phyloP scores from a whole-genome alignment of 2,329 filamentous ascomycete species.

The Bipolaris victoriae region DNA sequence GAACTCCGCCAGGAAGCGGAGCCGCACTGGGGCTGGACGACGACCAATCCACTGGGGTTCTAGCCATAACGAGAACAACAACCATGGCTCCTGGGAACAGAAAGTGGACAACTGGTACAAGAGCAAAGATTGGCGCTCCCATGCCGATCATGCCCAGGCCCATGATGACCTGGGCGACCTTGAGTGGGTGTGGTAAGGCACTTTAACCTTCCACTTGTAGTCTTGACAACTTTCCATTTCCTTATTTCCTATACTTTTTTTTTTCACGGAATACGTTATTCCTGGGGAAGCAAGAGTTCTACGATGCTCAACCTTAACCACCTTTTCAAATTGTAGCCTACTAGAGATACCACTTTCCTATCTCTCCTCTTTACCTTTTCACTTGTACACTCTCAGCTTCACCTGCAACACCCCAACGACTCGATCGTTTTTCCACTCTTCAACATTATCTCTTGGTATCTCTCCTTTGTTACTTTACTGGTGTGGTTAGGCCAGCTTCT shows the following conservation, averaged over 20 bases:
- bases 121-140: slow-evolving; percentile 58
- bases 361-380: slow-evolving; percentile 33
- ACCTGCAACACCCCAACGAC: slow-evolving; percentile 23
- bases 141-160: slow-evolving; percentile 39
- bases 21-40: slow-evolving; percentile 48
- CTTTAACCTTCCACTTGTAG: slow-evolving; percentile 66
- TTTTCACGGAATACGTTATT: slow-evolving; percentile 26
- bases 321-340: slow-evolving; percentile 40
- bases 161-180: slow-evolving; percentile 76
- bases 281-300: slow-evolving; percentile 35
- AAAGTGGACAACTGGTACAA: slow-evolving; percentile 51
- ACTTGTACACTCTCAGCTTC: slow-evolving; percentile 31
- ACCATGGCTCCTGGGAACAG: slow-evolving; percentile 43
- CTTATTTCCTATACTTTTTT: slow-evolving; percentile 37
- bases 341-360: slow-evolving; percentile 50
- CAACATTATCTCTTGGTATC: slow-evolving; percentile 39
- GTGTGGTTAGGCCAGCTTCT: slow-evolving; percentile 21
- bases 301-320: slow-evolving; percentile 18
- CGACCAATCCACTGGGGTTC: slow-evolving; percentile 46
- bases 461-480: slow-evolving; percentile 42
- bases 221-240: slow-evolving; percentile 50
- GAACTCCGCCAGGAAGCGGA: slow-evolving; percentile 48
- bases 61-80: slow-evolving; percentile 43
- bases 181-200: slow-evolving; percentile 94
- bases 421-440: slow-evolving; percentile 25